Base-by-base conservation (phyloP, 768 basidiomycete genomes). In the Calocera cornea region DNA sequence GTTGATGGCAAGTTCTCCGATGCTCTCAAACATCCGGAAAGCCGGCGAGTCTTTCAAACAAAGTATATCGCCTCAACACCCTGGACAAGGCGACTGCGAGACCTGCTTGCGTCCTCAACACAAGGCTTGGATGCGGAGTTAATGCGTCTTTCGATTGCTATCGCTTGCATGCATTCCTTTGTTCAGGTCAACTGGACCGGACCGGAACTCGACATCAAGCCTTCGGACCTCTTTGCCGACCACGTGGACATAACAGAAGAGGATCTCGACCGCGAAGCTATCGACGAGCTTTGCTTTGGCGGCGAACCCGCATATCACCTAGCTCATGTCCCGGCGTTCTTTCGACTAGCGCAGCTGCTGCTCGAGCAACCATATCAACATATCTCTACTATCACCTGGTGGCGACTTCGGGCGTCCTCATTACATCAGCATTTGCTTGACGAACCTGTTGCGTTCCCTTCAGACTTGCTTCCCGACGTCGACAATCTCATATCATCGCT, bases 221-320 rank as follows among this genome's bases (percentile, higher is more conserved):
- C 82, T 71, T 0, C 66, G 50, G 72, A 77, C 70, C 79, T 78
- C 38, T 65, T 80, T 60, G 79, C 83, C 29, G 16, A 17, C 63
- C 40, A 47, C 31, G 71, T 80, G 63, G 80, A 83, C 66, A 70
- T 82, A 41, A 70, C 82, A 40, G 71, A 75, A 44, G 81, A 85
- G 24, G 66, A 75, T 1, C 77, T 97, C 41, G 83, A 92, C 72
- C 76, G 78, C 33, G 84, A 84, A 60, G 84, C 94, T 27, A 79
- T 92, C 67, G 79, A 86, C 3, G 86, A 89, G 69, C 83, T 99
- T 47, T 87, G 94, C 0, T 84, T 83, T 69, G 85, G 86, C 2
- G 97, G 97, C 1, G 97, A 98, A 78, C 97, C 97, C 10, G 92
- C 91, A 0, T 99, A 98, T 77, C 97, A 98, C 75, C 89, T 98